Base-by-base conservation (phyloP, 208 protist species). In the Lotmaria passim region DNA sequence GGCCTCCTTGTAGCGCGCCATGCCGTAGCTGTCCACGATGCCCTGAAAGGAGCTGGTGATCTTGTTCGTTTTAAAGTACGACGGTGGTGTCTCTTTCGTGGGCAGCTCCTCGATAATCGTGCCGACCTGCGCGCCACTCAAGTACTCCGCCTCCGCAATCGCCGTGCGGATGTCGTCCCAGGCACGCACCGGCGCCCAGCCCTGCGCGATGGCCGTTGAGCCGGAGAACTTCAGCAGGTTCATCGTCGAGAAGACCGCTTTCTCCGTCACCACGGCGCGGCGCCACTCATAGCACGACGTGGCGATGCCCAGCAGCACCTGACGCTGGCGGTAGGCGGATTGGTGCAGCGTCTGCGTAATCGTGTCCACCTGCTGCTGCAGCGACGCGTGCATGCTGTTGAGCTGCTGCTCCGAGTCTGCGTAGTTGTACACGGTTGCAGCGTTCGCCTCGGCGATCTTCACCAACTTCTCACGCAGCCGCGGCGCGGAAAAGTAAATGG, bases 1-100 rank as follows among this genome's bases (percentile, higher is more conserved):
- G 31, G 98, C 73, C 64, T 98, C 95, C 62, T 95, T 90, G 79
- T 97, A 96, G n/a, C 86, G 74, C 4, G 98, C 96, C 64, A 97
- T 87, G 77, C 98, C 98, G 84, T 99, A 99, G 39, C 98, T 94
- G 78, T 99, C 96, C 21, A 99, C 96, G 71, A 99, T 98, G 24
- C 71, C 59, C 84, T 99, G 98, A 79, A 99, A 99, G 10, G 81
- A 90, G 1, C 50, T 33, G 50, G 96, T 99, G 70, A 99, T 98
- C 62, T 93, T 91, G 83, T 98, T 99, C 6, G 91, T 98, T 57
- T 92, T 78, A 81, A 99, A 99, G 81, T 93, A 98, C 8, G 99
- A 99, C 21, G 99, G 99, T 38, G 98, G 98, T 36, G 85, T 90
- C 56, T 97, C 91, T 56, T 85, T 78, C 30, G 93, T 95, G 30